phyloP scores from a whole-genome alignment of 495 filamentous ascomycete genomes.

The Thozetella sp. region DNA sequence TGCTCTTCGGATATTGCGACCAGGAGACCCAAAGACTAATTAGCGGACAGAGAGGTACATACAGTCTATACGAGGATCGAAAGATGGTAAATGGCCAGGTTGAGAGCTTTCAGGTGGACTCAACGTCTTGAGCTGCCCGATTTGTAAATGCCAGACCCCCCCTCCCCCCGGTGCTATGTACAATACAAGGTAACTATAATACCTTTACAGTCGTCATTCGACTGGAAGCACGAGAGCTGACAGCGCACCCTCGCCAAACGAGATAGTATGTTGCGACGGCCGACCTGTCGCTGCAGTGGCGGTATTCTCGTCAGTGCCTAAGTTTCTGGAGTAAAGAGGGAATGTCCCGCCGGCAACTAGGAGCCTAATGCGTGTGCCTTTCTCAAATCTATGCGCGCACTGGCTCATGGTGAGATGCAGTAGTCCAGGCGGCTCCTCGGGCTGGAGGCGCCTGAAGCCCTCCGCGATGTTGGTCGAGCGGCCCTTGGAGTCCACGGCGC shows the following conservation, averaged over 20 bases:
- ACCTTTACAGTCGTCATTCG: no score
- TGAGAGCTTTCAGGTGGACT: no score
- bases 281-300: neutral
- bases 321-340: conserved; percentile 9
- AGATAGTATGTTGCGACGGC: neutral
- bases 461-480: conserved; percentile 28
- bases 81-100: no score
- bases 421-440: conserved; percentile 14
- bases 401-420: neutral
- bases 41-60: no score
- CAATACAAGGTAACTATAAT: no score
- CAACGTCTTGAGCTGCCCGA: no score
- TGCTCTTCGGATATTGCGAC: no score
- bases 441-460: neutral
- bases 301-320: conserved; percentile 9
- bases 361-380: conserved; percentile 7
- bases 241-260: neutral
- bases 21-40: no score
- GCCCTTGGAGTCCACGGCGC: conserved; percentile 25
- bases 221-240: neutral
- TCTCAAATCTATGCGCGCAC: conserved; percentile 11
- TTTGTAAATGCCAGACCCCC: no score
- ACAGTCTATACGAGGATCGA: no score
- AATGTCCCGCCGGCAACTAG: conserved; percentile 11
- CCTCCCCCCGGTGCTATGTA: no score